Conservation (phyloP, 2,329 filamentous ascomycete species). For the Aureobasidium sp. region DNA sequence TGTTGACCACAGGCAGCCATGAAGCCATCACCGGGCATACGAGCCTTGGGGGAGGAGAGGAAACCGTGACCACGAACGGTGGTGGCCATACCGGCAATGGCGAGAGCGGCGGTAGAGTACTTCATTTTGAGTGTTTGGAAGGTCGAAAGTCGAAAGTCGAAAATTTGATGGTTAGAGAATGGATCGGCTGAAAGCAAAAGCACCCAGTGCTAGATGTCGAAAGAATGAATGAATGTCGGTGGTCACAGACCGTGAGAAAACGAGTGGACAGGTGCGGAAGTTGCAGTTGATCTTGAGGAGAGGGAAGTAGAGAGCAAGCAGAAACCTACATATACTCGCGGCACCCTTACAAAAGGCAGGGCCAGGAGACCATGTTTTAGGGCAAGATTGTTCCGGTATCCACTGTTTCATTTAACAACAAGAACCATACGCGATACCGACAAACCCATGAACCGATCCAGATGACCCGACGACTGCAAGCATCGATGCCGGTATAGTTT, state of each 20-base stretch:
- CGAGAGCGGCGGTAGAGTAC: constrained; percentile 31
- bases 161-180: constrained; percentile 7
- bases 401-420: not conserved
- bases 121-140: constrained; percentile 21
- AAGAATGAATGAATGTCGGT: constrained; percentile 20
- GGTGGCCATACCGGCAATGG: constrained; percentile 36
- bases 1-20: constrained; percentile 45
- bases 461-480: not conserved
- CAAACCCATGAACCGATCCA: not conserved
- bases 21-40: constrained; percentile 45
- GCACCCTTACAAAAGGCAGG: not conserved
- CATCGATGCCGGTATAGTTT: constrained; percentile 9
- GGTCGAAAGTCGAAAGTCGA: not conserved
- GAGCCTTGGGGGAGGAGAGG: constrained; percentile 39
- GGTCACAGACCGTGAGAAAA: constrained; percentile 24
- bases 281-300: not conserved
- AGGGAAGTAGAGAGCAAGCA: not conserved
- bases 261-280: constrained; percentile 14
- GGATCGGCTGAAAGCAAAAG: constrained; percentile 14
- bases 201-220: constrained; percentile 19
- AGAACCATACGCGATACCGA: not conserved
- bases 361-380: constrained; percentile 1
- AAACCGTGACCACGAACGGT: constrained; percentile 46
- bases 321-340: constrained; percentile 9
- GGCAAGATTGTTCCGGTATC: not conserved